phyloP scores from a whole-genome alignment of 177 flowering plant genomes.

The Telopea speciosissima region DNA sequence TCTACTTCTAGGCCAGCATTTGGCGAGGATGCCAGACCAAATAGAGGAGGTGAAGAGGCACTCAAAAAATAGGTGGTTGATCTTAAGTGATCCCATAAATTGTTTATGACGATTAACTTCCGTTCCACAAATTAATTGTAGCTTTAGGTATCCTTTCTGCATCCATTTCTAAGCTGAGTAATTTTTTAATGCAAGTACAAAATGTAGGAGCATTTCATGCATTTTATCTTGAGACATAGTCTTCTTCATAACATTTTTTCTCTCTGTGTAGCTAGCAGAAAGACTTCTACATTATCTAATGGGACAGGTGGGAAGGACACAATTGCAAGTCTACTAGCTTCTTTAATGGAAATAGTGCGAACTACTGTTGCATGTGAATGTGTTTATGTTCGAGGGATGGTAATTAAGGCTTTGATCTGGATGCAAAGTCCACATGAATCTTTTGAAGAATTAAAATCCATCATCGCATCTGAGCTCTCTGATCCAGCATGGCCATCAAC shows the following conservation, averaged over 20 bases:
- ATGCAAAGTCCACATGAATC: conserved; percentile 98
- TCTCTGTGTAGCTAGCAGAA: conserved; percentile 40
- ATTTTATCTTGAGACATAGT: background rate
- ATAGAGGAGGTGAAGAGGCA: too few species aligned
- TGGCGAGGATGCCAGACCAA: too few species aligned
- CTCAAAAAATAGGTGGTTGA: too few species aligned
- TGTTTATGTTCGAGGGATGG: conserved; percentile 97
- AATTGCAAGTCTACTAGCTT: conserved; percentile 85
- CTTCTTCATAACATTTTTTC: background rate
- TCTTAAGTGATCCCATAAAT: too few species aligned
- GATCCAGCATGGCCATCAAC: conserved; percentile 99
- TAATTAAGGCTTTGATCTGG: conserved; percentile 97
- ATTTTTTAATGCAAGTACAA: background rate
- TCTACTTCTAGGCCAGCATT: too few species aligned
- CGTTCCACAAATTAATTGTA: background rate
- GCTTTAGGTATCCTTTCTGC: background rate
- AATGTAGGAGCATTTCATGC: background rate
- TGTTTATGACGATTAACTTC: background rate
- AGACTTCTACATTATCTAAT: conserved; percentile 53
- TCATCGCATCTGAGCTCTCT: conserved; percentile 98
- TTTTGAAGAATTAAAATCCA: conserved; percentile 83
- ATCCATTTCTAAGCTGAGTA: background rate
- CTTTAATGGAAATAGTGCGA: conserved; percentile 97
- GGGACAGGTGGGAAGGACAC: conserved; percentile 69
- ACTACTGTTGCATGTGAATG: conserved; percentile 99